Base-by-base conservation (phyloP, 2,329 filamentous ascomycete species). In the Thielaviopsis cerberus region DNA sequence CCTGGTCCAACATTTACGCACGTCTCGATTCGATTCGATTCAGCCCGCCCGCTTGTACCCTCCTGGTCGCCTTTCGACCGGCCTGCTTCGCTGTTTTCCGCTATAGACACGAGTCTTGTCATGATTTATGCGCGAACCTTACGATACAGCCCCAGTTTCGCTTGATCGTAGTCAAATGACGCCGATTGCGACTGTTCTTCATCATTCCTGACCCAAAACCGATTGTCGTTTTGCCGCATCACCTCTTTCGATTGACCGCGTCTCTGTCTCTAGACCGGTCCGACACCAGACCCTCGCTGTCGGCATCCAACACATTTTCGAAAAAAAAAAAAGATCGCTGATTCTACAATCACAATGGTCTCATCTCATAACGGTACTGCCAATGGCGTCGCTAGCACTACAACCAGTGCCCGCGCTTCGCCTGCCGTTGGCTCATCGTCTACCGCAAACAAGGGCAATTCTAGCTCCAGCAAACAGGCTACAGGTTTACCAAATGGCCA, bases 341-440 rank as follows among this genome's bases (percentile, higher is more conserved):
- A 57, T 26, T 22, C 20, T 26, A 22, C 24, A 13, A 27, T 13
- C 15, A 50, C 25, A 50, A 61, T 61, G 59, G 59, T 51, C 50
- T 58, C 56, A 34, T 58, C 59, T 41, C 56, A 58, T 17, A 54
- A 50, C 51, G 56, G 53, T 61, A 67, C 67, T 64, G 67, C 69
- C 56, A 69, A 67, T 54, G 70, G 66, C 51, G 67, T 66, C 51
- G 65, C 65, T 55, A 70, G 66, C 63, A 65, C 66, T 53, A 68
- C 67, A 53, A 76, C 70, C 59, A 78, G 74, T 66, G 72, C 76
- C 54, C 73, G 77, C 68, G 76, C 69, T 53, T 80, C 77, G 34
- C 77, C 77, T 17, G 70, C 75, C 51, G 67, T 72, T 51, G 70
- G 70, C 56, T 62, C 69, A 15, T 62, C 53, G 15, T 56, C 54